phyloP scores from a whole-genome alignment of 2,329 filamentous ascomycete genomes.

The Pseudogymnoascus sp. region DNA sequence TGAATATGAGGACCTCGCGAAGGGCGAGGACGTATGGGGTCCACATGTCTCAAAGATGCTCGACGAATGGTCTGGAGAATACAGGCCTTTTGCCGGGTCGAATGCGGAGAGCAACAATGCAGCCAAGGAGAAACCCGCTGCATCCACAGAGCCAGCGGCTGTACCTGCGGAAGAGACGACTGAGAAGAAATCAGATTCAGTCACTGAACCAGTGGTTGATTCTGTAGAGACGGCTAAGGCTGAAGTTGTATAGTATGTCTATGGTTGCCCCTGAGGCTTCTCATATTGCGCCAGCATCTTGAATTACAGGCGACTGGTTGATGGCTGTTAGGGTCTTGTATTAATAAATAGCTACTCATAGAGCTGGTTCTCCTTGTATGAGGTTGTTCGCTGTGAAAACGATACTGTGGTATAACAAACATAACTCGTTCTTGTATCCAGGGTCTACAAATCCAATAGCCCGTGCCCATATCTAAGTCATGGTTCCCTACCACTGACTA shows the following conservation, averaged over 20 bases:
- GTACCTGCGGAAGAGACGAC: neutral
- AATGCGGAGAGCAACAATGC: conserved; percentile 4
- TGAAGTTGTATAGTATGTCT: neutral
- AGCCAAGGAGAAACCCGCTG: neutral
- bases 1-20: conserved; percentile 66
- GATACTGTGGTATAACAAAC: neutral
- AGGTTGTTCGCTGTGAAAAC: neutral
- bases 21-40: conserved; percentile 75
- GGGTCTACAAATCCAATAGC: neutral
- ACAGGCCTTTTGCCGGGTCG: conserved; percentile 10
- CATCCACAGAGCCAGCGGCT: neutral
- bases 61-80: conserved; percentile 24
- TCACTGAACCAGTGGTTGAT: neutral
- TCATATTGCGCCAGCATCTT: neutral
- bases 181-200: neutral
- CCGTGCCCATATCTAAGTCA: neutral
- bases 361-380: neutral
- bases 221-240: conserved; percentile 1
- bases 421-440: neutral
- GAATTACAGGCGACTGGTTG: neutral
- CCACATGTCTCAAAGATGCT: conserved; percentile 59
- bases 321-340: neutral
- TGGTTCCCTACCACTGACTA: neutral
- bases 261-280: neutral
- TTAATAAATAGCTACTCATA: conserved; percentile 1